phyloP scores from a whole-genome alignment of 352 stramenopile species.

The Thraustochytrium striatum region DNA sequence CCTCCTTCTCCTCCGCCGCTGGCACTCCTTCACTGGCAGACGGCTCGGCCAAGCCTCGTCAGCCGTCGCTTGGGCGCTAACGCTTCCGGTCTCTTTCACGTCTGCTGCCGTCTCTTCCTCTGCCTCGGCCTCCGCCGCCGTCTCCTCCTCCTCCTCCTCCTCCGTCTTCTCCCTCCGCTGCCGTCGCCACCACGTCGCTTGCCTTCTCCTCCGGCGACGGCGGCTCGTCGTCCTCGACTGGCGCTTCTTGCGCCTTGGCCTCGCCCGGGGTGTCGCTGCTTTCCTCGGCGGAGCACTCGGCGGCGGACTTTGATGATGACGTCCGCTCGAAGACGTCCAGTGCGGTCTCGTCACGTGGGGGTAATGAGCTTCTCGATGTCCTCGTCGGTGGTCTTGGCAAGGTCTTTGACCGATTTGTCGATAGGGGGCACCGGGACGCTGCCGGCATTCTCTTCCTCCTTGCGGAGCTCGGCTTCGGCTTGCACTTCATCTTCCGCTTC shows the following conservation, averaged over 20 bases:
- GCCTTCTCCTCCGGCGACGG: too few relatives aligned
- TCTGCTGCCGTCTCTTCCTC: neutral
- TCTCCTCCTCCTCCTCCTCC: conserved; percentile 2
- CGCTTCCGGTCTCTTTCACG: neutral
- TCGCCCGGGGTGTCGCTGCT: neutral
- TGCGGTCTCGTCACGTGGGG: too few relatives aligned
- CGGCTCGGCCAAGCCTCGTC: too few relatives aligned
- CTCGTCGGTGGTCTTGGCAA: too few relatives aligned
- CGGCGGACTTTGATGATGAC: neutral
- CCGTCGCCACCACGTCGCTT: neutral
- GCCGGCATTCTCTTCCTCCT: neutral
- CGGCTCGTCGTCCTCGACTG: neutral
- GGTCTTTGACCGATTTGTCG: too few relatives aligned
- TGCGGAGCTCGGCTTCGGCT: neutral
- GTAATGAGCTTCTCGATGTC: too few relatives aligned
- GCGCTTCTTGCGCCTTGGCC: neutral
- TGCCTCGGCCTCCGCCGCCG: neutral
- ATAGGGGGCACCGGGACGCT: too few relatives aligned
- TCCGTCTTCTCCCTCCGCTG: neutral
- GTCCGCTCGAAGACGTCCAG: too few relatives aligned
- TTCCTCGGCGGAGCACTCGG: neutral
- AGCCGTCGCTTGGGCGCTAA: too few relatives aligned
- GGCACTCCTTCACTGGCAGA: too few relatives aligned
- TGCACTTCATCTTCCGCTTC: neutral
- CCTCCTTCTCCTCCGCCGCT: too few relatives aligned